Percentiles rank a stretch among this genome's conserved stretches.
These are phyloP conservation scores for Turritis glabra DNA, from an alignment of 345 rosid species.

Conservation along the genomic window DNA sequence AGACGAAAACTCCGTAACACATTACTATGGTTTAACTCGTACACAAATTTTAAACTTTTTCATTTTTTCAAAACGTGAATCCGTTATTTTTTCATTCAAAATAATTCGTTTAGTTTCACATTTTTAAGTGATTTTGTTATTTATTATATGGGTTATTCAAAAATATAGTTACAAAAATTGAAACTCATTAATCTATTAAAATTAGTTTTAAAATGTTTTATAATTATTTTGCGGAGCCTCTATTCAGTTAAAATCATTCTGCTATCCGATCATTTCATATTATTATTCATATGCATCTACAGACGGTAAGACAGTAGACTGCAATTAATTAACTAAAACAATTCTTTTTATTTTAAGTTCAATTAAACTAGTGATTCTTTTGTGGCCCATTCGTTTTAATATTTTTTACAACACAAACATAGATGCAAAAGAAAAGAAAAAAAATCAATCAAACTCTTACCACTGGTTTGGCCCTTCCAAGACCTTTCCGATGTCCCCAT, in stretches of 20 bases:
- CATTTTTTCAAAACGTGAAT: too few relatives aligned
- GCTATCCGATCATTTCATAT: neutral
- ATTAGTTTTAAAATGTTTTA: neutral
- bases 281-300: neutral
- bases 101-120: neutral
- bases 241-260: neutral
- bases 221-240: neutral
- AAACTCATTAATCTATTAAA: neutral
- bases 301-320: too few relatives aligned
- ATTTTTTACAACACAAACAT: neutral
- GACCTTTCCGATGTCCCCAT: slow-evolving; percentile 64
- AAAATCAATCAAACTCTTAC: slow-evolving; percentile 36
- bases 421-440: neutral
- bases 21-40: too few relatives aligned
- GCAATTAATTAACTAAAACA: neutral
- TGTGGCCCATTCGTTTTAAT: neutral
- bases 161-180: neutral
- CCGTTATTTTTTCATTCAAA: too few relatives aligned
- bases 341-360: neutral
- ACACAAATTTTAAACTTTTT: too few relatives aligned
- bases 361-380: neutral
- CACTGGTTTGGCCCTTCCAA: slow-evolving; percentile 81
- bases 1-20: too few relatives aligned
- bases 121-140: too few relatives aligned
- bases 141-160: neutral